Conservation (phyloP, 2,329 filamentous ascomycete genomes). For the Fusarium hostae region DNA sequence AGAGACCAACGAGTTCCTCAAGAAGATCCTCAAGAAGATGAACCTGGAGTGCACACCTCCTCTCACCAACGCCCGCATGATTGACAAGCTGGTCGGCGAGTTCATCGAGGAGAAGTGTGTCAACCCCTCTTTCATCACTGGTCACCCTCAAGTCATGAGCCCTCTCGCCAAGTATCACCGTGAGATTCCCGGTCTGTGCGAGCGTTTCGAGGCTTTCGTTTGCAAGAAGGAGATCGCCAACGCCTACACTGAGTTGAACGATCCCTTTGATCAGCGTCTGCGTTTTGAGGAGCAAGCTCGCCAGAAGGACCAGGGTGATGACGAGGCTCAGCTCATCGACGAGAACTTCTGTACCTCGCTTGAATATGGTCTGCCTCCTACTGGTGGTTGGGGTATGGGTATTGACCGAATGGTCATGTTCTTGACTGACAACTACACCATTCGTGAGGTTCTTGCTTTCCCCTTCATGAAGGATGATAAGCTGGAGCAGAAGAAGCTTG, state of each 20-base stretch:
- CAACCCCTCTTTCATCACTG: slow-evolving; percentile 77
- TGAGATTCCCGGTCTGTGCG: slow-evolving; percentile 82
- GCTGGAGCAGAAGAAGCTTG: slow-evolving; percentile 65
- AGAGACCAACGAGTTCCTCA: slow-evolving; percentile 90
- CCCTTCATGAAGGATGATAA: slow-evolving; percentile 90
- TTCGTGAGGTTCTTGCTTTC: slow-evolving; percentile 96
- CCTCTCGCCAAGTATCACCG: slow-evolving; percentile 97
- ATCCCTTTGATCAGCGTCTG: slow-evolving; percentile 92
- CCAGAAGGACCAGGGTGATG: slow-evolving; percentile 96
- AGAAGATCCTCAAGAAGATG: slow-evolving; percentile 85
- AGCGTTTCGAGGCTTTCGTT: slow-evolving; percentile 97
- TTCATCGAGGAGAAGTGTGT: slow-evolving; percentile 95
- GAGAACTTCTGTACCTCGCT: slow-evolving; percentile 93
- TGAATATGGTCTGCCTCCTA: slow-evolving; percentile 91
- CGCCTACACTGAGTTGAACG: slow-evolving; percentile 93
- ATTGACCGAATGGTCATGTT: slow-evolving; percentile 96
- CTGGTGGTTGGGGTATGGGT: slow-evolving; percentile 95
- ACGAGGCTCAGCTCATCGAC: slow-evolving; percentile 95
- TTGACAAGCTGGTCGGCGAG: slow-evolving; percentile 93
- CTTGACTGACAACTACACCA: slow-evolving; percentile 91
- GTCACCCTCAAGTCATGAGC: slow-evolving; percentile 81
- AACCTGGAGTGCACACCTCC: slow-evolving; percentile 91
- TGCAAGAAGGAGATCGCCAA: slow-evolving; percentile 84
- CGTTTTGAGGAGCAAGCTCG: slow-evolving; percentile 89
- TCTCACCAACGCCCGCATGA: slow-evolving; percentile 92